phyloP scores from a whole-genome alignment of 495 filamentous ascomycete species.

The Podospora bellae-mahoneyi region DNA sequence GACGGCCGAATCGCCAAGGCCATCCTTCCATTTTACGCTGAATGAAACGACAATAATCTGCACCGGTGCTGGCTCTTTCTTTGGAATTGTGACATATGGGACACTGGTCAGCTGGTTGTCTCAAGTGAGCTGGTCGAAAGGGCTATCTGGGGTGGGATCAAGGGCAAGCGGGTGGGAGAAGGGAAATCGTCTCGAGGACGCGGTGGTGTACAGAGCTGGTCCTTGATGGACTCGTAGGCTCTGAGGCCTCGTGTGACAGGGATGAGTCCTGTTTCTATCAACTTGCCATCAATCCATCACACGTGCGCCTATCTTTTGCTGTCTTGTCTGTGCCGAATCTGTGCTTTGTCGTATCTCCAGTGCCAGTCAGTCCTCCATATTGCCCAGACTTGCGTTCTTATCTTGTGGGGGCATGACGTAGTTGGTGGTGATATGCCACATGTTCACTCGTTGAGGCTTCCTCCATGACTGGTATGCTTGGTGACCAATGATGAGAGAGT shows the following conservation, averaged over 20 bases:
- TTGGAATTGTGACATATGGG: conserved; percentile 2
- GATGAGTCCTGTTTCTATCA: background rate
- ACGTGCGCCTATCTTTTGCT: background rate
- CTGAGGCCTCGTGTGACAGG: background rate
- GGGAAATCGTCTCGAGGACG: background rate
- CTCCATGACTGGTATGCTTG: too few relatives aligned
- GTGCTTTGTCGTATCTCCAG: background rate
- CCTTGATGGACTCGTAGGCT: background rate
- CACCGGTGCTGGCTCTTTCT: conserved; percentile 15
- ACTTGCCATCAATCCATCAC: background rate
- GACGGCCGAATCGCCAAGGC: conserved; percentile 17
- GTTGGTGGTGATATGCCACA: background rate
- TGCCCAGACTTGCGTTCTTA: background rate
- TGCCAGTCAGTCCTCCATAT: background rate
- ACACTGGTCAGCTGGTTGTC: background rate
- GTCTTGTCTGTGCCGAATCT: background rate
- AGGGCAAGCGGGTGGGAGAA: background rate
- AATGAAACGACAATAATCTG: conserved; percentile 33
- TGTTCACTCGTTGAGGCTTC: background rate
- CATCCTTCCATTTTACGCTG: conserved; percentile 25
- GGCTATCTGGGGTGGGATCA: background rate
- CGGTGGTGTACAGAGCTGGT: background rate
- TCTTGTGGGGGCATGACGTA: background rate
- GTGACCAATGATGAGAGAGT: background rate
- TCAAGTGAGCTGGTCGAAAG: background rate